Conservation (phyloP, 164 flowering plant species). For the Chimonanthus salicifolius region DNA sequence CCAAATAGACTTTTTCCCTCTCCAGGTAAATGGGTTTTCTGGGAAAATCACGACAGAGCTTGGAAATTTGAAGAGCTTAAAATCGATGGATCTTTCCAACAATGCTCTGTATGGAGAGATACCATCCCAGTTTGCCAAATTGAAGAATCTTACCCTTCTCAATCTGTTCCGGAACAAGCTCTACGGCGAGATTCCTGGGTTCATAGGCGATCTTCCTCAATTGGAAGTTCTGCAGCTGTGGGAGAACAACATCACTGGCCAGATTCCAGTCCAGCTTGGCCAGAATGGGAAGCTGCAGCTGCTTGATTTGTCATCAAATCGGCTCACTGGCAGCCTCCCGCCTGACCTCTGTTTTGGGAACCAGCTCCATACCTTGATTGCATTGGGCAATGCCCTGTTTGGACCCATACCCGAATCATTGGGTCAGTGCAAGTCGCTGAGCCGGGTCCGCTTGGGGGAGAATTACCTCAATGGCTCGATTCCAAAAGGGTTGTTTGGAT, state of each 20-base stretch:
- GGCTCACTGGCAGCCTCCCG: conserved; percentile 75
- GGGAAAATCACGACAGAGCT: conserved; percentile 60
- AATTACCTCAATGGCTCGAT: conserved; percentile 87
- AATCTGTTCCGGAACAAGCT: conserved; percentile 85
- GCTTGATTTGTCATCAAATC: conserved; percentile 81
- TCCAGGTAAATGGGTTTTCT: conserved; percentile 74
- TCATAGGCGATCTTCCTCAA: conserved; percentile 68
- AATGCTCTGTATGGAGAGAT: conserved; percentile 73
- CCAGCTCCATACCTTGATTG: conserved; percentile 62
- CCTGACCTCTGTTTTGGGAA: conserved; percentile 63
- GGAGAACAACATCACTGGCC: conserved; percentile 94
- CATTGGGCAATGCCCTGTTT: conserved; percentile 67
- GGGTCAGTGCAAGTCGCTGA: conserved; percentile 64
- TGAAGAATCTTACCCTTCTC: conserved; percentile 71
- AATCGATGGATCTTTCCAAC: conserved; percentile 90
- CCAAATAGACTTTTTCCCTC: conserved; percentile 58
- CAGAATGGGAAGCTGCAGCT: conserved; percentile 50
- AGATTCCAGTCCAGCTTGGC: conserved; percentile 67
- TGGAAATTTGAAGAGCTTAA: conserved; percentile 62
- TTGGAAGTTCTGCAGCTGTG: conserved; percentile 88
- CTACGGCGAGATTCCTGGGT: conserved; percentile 79
- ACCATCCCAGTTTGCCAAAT: conserved; percentile 48
- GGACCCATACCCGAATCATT: conserved; percentile 83
- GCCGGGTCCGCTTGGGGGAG: conserved; percentile 78
- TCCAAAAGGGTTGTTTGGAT: conserved; percentile 63